Base-by-base conservation (phyloP, 345 rosid species). In the Sisymbrium irio region DNA sequence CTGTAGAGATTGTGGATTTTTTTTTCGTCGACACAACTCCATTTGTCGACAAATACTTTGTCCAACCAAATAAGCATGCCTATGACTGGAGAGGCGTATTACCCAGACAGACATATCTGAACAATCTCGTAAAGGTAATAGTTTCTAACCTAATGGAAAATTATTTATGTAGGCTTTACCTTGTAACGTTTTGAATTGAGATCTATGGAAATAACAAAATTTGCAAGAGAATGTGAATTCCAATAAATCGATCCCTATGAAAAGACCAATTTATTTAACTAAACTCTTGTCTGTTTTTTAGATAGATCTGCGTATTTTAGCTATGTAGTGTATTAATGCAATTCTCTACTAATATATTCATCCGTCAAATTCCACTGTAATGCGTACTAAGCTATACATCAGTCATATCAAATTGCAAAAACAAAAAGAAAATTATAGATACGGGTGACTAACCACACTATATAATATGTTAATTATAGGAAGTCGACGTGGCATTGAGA, bases 21-120 rank as follows among this genome's bases (percentile, higher is more conserved):
- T 79, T 84, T 76, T 83, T 88, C 57, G 79, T 88, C 18, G 93
- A 88, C 54, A 88, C 89, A 0, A 84, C 90, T 28, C 93, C 93
- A 0, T 86, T 88, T 27, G 87, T 79, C 2, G 75, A 86, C 2
- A 78, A 81, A 39, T 88, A 88, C 58, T 86, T 88, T 70, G 27
- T 57, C 0, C 67, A 86, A 61, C 80, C 86, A 44, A 51, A 72
- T 11, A 78, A 81, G 13, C 77, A 83, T 35, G 67, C 20, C 7
- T 88, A 88, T 37, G 91, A 89, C 53, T 89, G 94, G 91, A 83
- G 67, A 25, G 90, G 87, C n/a, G 66, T 85, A 1, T 32, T 20
- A 19, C 89, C 95, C 0, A 68, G 89, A 18, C 42, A 74, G 0
- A 51, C 37, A 7, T 90, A 90, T 66, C 79, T 90, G 10, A 63